Evolutionary conservation across 768 basidiomycete species (phyloP), one percentile per base, ranked within the genome.

Genomic region (Calocybe gangraenosa): DNA sequence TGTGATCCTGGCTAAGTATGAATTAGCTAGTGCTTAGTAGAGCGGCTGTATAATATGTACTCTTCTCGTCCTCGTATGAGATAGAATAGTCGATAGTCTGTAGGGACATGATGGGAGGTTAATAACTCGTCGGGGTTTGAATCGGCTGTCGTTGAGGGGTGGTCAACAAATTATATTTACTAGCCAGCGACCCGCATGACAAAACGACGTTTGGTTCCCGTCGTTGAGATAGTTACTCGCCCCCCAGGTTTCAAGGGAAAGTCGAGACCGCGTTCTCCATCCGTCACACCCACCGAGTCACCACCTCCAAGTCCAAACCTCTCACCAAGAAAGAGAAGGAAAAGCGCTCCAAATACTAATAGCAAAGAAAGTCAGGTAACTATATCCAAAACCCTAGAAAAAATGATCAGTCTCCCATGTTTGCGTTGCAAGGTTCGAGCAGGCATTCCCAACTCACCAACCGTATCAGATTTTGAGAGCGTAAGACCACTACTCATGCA

Each of bases 11-110:
- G 76, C 89, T 92, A 57, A 2, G 23, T 32, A 23, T 17, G 40
- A 9, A 19, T 10, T 11, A 22, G 58, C 22, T 53, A 47, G 11
- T 51, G 41, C 18, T 7, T 11, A 34, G 21, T 22, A 20, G 7
- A 8, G 15, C 3, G 19, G 8, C 0, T 11, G 3, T 7, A 28
- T 8, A 33, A 18, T 15, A 32, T 33, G 51, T 60, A 83, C 90
- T 80, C 67, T 85, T 80, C 57, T 92, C 91, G 2, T 73, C 74
- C 18, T 77, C 77, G 58, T 92, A 92, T 52, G 77, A 71, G 58
- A 89, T 69, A 44, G 73, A 59, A 52, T 84, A 72, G 58, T 74
- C 76, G 52, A 79, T 62, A 28, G 79, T 75, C 21, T 80, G 76
- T 32, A 87, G 69, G 44, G 87, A 79, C 85, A 88, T 87, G 58